Conservation (phyloP, 768 basidiomycete species). For the Melanogaster broomeanus region DNA sequence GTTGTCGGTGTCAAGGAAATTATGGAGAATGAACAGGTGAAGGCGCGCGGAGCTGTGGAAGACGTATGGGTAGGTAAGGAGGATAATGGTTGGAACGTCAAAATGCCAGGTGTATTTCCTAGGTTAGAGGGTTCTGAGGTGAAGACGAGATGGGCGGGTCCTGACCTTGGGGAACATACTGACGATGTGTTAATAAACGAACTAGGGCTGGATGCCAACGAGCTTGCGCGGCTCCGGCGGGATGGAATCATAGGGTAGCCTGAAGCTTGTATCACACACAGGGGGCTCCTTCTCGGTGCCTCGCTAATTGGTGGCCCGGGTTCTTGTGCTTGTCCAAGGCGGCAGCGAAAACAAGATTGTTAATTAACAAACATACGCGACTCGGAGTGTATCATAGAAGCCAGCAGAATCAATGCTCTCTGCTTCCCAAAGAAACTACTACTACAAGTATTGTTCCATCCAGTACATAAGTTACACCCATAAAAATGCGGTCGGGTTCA, state of each 20-base stretch:
- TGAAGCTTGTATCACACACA: not conserved
- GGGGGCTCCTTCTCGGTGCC: not conserved
- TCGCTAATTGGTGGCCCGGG: no score
- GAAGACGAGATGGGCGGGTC: conserved; percentile 67
- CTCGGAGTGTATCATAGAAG: not conserved
- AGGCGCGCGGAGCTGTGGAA: conserved; percentile 55
- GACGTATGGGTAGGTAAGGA: conserved; percentile 53
- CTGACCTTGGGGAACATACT: conserved; percentile 63
- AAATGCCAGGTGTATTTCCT: conserved; percentile 68
- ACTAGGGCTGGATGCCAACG: conserved; percentile 40
- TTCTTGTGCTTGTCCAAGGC: no score
- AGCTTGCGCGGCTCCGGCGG: conserved; percentile 40
- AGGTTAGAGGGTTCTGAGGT: conserved; percentile 59
- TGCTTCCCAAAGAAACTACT: not conserved
- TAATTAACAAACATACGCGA: no score
- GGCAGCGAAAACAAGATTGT: no score
- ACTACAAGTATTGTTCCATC: not conserved
- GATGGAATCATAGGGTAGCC: conserved; percentile 41
- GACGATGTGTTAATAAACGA: conserved; percentile 47
- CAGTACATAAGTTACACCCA: conserved; percentile 33
- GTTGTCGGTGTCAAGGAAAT: conserved; percentile 66
- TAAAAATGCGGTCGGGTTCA: conserved; percentile 36
- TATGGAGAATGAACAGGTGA: conserved; percentile 55
- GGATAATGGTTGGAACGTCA: conserved; percentile 57
- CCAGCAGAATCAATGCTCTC: not conserved